Conservation (phyloP, 1,139 yeast species). For the Diutina rugosa region DNA sequence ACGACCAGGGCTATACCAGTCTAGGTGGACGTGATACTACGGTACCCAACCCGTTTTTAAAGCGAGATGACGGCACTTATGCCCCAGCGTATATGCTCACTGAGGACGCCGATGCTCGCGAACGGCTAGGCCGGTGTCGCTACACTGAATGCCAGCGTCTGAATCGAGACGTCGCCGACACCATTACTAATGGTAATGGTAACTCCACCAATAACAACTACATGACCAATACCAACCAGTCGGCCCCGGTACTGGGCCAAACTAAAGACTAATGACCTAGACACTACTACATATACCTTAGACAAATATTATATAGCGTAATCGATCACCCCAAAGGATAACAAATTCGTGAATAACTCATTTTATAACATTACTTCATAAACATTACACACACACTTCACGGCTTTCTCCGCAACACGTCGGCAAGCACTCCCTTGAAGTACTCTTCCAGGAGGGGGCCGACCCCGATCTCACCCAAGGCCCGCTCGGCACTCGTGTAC, state of each 20-base stretch:
- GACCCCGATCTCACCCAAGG: slow-evolving; percentile 68
- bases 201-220: not conserved
- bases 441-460: slow-evolving; percentile 56
- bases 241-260: too few species aligned
- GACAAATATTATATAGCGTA: too few species aligned
- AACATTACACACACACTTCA: not conserved
- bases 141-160: not conserved
- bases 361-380: not conserved
- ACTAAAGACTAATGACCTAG: not conserved
- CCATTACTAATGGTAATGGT: not conserved
- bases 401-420: not conserved
- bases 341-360: not conserved
- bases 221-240: not conserved
- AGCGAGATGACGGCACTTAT: slow-evolving; percentile 16
- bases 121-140: slow-evolving; percentile 18
- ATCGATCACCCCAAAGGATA: too few species aligned
- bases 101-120: slow-evolving; percentile 50
- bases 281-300: not conserved
- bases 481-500: slow-evolving; percentile 71
- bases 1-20: slow-evolving; percentile 72
- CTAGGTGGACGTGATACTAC: slow-evolving; percentile 67
- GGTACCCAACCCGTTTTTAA: slow-evolving; percentile 47
- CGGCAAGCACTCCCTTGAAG: slow-evolving; percentile 22
- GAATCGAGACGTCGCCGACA: too few species aligned
- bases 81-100: slow-evolving; percentile 54